Conservation (phyloP, 2,329 filamentous ascomycete species). For the Colletotrichum incanum region DNA sequence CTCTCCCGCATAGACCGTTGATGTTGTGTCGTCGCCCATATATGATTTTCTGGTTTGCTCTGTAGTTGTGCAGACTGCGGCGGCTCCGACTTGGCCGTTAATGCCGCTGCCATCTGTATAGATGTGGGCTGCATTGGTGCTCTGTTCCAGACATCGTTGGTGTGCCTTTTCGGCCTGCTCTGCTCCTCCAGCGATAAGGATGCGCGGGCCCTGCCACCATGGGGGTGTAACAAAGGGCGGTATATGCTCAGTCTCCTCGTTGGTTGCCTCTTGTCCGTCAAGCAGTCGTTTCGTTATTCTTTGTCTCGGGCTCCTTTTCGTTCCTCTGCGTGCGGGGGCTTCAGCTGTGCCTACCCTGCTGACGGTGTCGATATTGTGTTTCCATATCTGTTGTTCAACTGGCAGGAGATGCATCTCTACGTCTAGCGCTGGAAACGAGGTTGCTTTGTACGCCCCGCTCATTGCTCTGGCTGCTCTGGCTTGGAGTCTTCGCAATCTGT, state of each 20-base stretch:
- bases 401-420: slow-evolving; percentile 8
- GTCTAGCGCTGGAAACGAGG: slow-evolving; percentile 3
- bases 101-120: slow-evolving; percentile 39
- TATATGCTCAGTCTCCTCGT: not conserved
- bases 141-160: not conserved
- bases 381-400: slow-evolving; percentile 15
- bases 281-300: slow-evolving; percentile 9
- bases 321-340: not conserved
- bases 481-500: slow-evolving; percentile 5
- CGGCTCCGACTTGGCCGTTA: slow-evolving; percentile 23
- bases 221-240: slow-evolving; percentile 1
- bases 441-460: not conserved
- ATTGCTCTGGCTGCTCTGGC: slow-evolving; percentile 8
- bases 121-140: not conserved
- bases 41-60: not conserved
- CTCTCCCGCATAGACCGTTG: not conserved
- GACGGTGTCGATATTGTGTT: slow-evolving; percentile 10
- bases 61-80: slow-evolving; percentile 1
- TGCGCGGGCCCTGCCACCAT: not conserved
- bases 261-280: not conserved
- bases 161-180: slow-evolving; percentile 12
- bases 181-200: not conserved
- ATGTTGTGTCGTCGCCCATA: slow-evolving; percentile 8
- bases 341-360: not conserved
- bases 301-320: slow-evolving; percentile 3